Base-by-base conservation (phyloP, 164 flowering plant species). In the Tetrastigma voinierianum region DNA sequence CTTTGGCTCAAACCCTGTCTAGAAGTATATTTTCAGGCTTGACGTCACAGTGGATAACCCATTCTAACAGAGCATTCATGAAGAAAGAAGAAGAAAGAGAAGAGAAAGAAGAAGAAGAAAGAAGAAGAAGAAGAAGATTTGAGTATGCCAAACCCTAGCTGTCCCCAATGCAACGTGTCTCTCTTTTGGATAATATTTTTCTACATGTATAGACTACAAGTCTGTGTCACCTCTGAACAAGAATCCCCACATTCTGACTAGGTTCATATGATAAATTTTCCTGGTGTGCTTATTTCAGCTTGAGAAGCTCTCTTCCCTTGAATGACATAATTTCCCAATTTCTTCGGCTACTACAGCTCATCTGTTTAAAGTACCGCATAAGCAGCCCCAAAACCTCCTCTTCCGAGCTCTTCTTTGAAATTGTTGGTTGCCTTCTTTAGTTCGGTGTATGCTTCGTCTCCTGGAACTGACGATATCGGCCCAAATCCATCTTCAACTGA, bases 301-400 rank as follows among this genome's bases (percentile, higher is more conserved):
- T 77, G 71, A 62, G 81, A 81, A 44, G 71, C 75, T 47, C 68
- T 80, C 13, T 81, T 81, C 11, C 70, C 82, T 73, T 78, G 80
- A 48, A 53, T 46, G 10, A 70, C 55, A 52, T n/a, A n/a, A n/a
- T 70, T 74, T 24, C 57, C 76, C 23, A 85, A 24, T 68, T 67
- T 74, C 76, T 85, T 85, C 57, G 0, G 83, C 89, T 20, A 74
- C 89, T 0, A 55, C 68, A n/a, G n/a, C n/a, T n/a, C n/a, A n/a
- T n/a, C n/a, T n/a, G n/a, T n/a, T n/a, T n/a, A n/a, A n/a, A n/a
- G n/a, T n/a, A n/a, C n/a, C n/a, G n/a, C n/a, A 55, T 75, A 81
- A 20, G 82, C 89, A 13, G 23, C 51, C 12, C 89, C 85, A 2
- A 70, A 77, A 8, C 77, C 82, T 53, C 89, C 89, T 66, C 71